Evolutionary conservation across 768 basidiomycete genomes (phyloP), one percentile per base, ranked within the genome.

Genomic region (Mycena sanguinolenta): DNA sequence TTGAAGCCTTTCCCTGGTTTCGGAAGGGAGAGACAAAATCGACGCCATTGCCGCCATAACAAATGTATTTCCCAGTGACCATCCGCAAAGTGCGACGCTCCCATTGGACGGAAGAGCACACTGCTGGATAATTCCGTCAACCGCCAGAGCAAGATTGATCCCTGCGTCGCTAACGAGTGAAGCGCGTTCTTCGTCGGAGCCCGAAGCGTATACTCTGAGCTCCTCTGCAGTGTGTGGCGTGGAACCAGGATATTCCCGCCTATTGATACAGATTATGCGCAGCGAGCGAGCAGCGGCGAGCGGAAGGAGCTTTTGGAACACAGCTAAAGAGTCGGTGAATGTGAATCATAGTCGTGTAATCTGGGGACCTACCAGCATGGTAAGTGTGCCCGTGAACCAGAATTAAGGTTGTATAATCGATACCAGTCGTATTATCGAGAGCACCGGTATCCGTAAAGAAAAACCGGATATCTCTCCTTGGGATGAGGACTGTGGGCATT

Each of bases 181-280:
- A 0, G 66, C 64, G 42, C 78, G 79, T 14, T 72, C 60, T 2
- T 67, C 68, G 2, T 74, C 71, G 2, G 63, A 38, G 19, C 76
- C 75, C 10, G 63, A 25, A 12, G 58, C 50, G 49, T 74, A 58
- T 0, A 73, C 58, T 4, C 25, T 50, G 16, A 78, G 70, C 63
- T 83, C 83, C 19, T 68, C 66, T 2, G 69, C 38, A 2, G 77
- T 73, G 67, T 75, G 76, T 0, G 77, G 74, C 9, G 81, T 78
- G 14, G 83, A 82, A 1, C 78, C 76, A 2, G 71, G 71, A 55
- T 82, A 83, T 60, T 79, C 79, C 9, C 82, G 77, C 46, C 81
- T 73, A 53, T 79, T 82, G 38, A 80, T 42, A 13, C 76, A 69
- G 49, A 84, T 75, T 44, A 84, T 55, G 10, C 83, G 80, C 14